Percentiles rank a stretch among this genome's conserved stretches.
Evolutionary conservation across 257 asterid species (phyloP).

Genomic region (Scutellaria barbata): DNA sequence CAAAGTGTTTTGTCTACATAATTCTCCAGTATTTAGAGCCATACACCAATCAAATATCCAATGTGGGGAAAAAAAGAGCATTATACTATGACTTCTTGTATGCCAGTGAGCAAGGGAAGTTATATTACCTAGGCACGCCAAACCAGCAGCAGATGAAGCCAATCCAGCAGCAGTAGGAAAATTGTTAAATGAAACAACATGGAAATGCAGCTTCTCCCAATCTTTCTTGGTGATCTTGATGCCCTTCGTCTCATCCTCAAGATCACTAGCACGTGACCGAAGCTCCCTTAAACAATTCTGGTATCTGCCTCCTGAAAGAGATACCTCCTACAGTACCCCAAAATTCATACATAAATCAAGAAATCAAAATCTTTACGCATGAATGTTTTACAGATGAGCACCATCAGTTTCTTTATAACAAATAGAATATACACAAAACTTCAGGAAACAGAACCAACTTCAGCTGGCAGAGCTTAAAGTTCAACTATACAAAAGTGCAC

Average conservation of each 20-base stretch:
- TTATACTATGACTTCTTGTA: not conserved
- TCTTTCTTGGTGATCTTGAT: conserved; percentile 79
- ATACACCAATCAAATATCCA: conserved; percentile 19
- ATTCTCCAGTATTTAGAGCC: conserved; percentile 1
- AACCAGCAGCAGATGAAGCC: conserved; percentile 99
- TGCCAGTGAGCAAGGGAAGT: conserved; percentile 26
- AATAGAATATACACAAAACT: too few species aligned
- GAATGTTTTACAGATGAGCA: conserved; percentile 10
- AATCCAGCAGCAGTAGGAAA: conserved; percentile 99
- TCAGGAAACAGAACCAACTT: not conserved
- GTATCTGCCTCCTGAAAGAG: conserved; percentile 89
- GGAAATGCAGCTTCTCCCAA: conserved; percentile 88
- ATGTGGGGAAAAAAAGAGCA: not conserved
- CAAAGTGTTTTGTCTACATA: not conserved
- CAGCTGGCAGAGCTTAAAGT: not conserved
- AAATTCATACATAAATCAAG: conserved; percentile 22
- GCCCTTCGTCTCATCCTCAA: conserved; percentile 87
- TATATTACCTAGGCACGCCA: conserved; percentile 93
- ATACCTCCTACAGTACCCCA: conserved; percentile 75
- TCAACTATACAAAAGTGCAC: not conserved
- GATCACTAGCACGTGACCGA: conserved; percentile 86
- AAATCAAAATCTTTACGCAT: conserved; percentile 28
- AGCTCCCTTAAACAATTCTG: conserved; percentile 92
- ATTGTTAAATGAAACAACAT: conserved; percentile 89
- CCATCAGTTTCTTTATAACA: not conserved